Conservation (phyloP, 345 rosid species). For the Cardiospermum halicacabum region DNA sequence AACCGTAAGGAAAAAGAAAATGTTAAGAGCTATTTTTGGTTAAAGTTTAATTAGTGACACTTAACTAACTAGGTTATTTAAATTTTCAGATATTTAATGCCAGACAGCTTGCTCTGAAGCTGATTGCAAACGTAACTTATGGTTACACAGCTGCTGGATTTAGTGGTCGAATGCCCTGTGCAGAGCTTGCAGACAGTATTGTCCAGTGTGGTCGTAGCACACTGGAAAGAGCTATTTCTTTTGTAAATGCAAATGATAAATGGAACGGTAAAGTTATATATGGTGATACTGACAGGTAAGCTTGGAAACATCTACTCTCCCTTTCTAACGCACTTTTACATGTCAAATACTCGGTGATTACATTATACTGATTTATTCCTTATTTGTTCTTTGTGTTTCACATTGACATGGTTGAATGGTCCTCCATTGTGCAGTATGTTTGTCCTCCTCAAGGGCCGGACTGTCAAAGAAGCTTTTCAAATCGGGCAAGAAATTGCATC, state of each 20-base stretch:
- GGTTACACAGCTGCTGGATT: conserved; percentile 99
- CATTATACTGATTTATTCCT: background rate
- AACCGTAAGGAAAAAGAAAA: background rate
- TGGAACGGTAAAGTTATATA: conserved; percentile 89
- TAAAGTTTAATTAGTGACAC: background rate
- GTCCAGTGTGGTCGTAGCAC: conserved; percentile 98
- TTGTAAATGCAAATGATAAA: conserved; percentile 61
- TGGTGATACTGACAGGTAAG: conserved; percentile 98
- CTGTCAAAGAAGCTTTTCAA: conserved; percentile 58
- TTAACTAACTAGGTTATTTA: conserved; percentile 7
- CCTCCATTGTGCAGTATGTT: conserved; percentile 66
- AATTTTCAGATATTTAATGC: conserved; percentile 87
- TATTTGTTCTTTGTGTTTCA: conserved; percentile 1
- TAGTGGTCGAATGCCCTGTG: conserved; percentile 99
- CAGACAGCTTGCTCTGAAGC: conserved; percentile 96
- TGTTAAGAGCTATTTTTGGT: background rate
- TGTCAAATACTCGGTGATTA: background rate
- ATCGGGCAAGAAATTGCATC: conserved; percentile 84
- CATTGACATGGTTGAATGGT: background rate
- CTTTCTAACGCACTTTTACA: background rate
- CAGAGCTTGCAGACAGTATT: conserved; percentile 98
- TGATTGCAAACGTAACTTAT: conserved; percentile 95
- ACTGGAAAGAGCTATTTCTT: conserved; percentile 81
- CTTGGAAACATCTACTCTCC: background rate
- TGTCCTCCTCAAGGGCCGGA: conserved; percentile 82